These are phyloP conservation scores for Sabuloglossum arenarium DNA, from an alignment of 495 filamentous ascomycete genomes.

Conservation along the genomic window DNA sequence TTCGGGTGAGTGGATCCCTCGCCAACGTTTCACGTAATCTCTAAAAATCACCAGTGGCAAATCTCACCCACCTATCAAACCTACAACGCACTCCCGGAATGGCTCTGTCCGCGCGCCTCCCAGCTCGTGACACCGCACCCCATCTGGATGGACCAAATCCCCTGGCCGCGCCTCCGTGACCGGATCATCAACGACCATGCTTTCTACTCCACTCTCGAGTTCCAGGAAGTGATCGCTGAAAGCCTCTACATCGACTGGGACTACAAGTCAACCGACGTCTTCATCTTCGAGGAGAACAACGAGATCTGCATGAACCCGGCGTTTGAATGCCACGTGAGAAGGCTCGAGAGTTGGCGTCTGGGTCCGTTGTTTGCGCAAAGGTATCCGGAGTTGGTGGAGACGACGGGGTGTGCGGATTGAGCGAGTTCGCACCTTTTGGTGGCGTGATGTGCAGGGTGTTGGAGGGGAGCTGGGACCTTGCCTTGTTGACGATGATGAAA, in stretches of 20 bases:
- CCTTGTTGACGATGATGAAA: no score
- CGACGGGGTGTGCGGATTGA: not conserved
- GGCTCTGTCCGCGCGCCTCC: conserved; percentile 10
- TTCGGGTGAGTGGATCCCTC: not conserved
- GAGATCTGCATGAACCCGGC: not conserved
- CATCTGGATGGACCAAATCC: conserved; percentile 16
- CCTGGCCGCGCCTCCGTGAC: conserved; percentile 14
- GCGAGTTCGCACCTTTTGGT: not conserved
- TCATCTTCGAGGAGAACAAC: not conserved
- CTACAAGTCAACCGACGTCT: not conserved
- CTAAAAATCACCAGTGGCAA: conserved; percentile 10
- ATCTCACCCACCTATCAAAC: conserved; percentile 12
- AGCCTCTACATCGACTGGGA: conserved; percentile 11
- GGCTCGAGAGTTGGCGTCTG: not conserved
- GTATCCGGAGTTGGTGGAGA: conserved; percentile 1
- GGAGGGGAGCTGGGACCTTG: not conserved
- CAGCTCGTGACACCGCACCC: conserved; percentile 14
- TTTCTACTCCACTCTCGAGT: conserved; percentile 15
- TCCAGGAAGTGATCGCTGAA: conserved; percentile 12
- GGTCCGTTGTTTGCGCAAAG: not conserved
- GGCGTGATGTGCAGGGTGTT: not conserved
- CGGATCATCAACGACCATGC: conserved; percentile 15
- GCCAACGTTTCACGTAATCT: not conserved
- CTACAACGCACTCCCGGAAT: conserved; percentile 11
- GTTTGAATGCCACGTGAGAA: not conserved